These are phyloP conservation scores for Sporothrix inflata DNA, from an alignment of 2,329 filamentous ascomycete genomes.

Conservation along the genomic window DNA sequence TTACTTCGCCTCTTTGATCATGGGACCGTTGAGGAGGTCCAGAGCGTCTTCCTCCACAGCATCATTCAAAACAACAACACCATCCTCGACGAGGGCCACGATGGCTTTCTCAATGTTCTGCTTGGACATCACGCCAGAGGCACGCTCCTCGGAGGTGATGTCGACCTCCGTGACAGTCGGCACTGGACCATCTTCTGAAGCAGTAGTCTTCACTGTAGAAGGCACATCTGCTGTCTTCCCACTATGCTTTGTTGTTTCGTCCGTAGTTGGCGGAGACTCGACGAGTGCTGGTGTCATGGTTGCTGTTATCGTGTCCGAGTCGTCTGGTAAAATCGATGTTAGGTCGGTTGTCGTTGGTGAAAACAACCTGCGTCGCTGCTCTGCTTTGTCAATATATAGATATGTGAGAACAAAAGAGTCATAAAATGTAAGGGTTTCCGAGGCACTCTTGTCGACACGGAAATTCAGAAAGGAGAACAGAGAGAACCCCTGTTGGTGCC, in stretches of 20 bases:
- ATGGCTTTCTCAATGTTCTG: slow-evolving; percentile 31
- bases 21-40: slow-evolving; percentile 28
- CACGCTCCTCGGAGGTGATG: slow-evolving; percentile 22
- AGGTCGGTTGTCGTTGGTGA: no score
- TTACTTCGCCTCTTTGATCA: slow-evolving; percentile 30
- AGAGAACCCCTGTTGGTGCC: no score
- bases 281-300: neutral
- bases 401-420: neutral
- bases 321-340: no score
- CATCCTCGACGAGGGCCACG: slow-evolving; percentile 28
- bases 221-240: no score
- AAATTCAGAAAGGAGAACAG: neutral
- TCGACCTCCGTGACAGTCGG: neutral
- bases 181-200: neutral
- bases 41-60: slow-evolving; percentile 23
- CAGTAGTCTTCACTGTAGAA: no score
- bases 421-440: neutral
- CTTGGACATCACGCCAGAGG: slow-evolving; percentile 25
- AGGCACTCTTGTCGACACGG: neutral
- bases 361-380: no score
- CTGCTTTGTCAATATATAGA: neutral
- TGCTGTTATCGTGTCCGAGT: neutral
- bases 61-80: slow-evolving; percentile 29
- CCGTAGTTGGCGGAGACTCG: neutral
- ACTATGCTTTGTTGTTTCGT: neutral